Conservation (phyloP, 192 early-diverging fungal genomes). For the Phycomyces nitens region DNA sequence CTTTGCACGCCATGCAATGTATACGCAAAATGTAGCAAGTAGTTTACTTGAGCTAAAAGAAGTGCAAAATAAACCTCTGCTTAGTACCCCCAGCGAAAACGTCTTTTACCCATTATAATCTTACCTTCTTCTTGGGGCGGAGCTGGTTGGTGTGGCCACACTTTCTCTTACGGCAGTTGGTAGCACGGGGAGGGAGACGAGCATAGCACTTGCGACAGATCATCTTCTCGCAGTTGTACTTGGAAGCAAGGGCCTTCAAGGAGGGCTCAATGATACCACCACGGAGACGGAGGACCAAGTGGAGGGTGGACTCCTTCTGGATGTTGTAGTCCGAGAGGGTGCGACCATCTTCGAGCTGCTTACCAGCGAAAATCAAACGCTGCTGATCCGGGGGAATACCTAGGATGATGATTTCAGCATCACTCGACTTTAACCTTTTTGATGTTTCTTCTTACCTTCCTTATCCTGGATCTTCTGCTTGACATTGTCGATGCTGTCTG, state of each 20-base stretch:
- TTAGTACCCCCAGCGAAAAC: no score
- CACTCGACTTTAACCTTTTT: no score
- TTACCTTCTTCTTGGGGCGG: slow-evolving; percentile 93
- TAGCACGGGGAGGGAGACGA: slow-evolving; percentile 97
- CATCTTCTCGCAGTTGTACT: slow-evolving; percentile 99
- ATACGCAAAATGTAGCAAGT: neutral
- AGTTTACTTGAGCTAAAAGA: slow-evolving; percentile 39
- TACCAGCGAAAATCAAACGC: slow-evolving; percentile 99
- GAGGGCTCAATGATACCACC: slow-evolving; percentile 99
- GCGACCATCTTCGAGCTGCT: slow-evolving; percentile 99
- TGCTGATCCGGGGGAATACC: slow-evolving; percentile 99
- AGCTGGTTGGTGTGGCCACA: slow-evolving; percentile 99
- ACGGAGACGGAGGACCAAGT: slow-evolving; percentile 94
- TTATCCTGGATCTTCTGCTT: slow-evolving; percentile 62
- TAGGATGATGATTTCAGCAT: no score
- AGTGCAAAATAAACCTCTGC: no score
- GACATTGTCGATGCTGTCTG: slow-evolving; percentile 59
- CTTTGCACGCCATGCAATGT: no score
- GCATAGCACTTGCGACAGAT: slow-evolving; percentile 99
- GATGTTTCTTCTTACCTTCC: no score
- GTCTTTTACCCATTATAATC: no score
- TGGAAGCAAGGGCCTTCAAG: slow-evolving; percentile 95
- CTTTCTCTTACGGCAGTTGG: slow-evolving; percentile 99
- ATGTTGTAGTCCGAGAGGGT: slow-evolving; percentile 99
- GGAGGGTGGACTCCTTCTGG: slow-evolving; percentile 99